Conservation (phyloP, 495 filamentous ascomycete species). For the Penicillium manginii region DNA sequence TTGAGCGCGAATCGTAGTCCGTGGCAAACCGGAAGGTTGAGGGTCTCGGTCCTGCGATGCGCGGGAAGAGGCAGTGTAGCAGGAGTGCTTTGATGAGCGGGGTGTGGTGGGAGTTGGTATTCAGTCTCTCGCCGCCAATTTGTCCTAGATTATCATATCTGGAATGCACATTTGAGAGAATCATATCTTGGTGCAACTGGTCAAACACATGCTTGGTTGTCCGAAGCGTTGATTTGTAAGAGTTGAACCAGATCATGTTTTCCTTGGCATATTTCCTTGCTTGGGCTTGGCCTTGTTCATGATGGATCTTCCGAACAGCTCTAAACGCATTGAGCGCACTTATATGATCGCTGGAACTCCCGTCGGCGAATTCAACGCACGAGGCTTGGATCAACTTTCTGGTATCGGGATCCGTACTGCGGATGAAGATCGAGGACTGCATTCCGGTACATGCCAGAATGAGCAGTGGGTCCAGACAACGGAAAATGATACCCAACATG, state of each 20-base stretch:
- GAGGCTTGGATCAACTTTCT: conserved; percentile 32
- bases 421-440: conserved; percentile 48
- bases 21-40: not conserved
- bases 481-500: conserved; percentile 61
- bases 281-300: conserved; percentile 27
- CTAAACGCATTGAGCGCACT: conserved; percentile 54
- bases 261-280: conserved; percentile 34
- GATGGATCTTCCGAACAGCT: conserved; percentile 40
- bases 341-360: conserved; percentile 56
- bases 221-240: conserved; percentile 2
- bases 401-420: conserved; percentile 26
- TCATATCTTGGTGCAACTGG: not conserved
- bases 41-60: conserved; percentile 44
- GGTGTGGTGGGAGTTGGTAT: conserved; percentile 50
- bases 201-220: conserved; percentile 9
- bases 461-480: conserved; percentile 63
- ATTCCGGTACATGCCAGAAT: conserved; percentile 49
- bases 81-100: conserved; percentile 55
- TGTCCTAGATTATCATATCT: conserved; percentile 12
- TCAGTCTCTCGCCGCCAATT: conserved; percentile 49
- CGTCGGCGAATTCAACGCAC: conserved; percentile 43
- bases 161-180: not conserved
- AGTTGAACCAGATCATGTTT: conserved; percentile 12
- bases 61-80: conserved; percentile 53
- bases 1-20: not conserved